A percentile compares a stretch with the other conserved stretches of the same genome.
Evolutionary conservation across 805 yeast species (phyloP).

Genomic region (Starmerella bombicola): DNA sequence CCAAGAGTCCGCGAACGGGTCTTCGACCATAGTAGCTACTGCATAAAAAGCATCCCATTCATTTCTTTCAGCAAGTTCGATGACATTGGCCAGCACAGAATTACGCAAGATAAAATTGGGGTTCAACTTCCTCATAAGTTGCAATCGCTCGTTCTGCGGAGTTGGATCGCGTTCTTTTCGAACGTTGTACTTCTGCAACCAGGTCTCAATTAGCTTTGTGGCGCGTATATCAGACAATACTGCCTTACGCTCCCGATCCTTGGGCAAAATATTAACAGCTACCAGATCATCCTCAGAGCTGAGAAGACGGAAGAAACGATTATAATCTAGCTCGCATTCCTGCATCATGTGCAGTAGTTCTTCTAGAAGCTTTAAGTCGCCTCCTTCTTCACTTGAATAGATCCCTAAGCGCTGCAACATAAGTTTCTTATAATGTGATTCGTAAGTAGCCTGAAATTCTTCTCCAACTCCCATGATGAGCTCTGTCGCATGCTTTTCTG

Average conservation of each 20-base stretch:
- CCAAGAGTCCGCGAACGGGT: constrained; percentile 57
- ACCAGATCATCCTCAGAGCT: constrained; percentile 29
- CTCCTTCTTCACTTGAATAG: constrained; percentile 27
- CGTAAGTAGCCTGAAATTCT: constrained; percentile 51
- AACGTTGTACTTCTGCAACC: constrained; percentile 41
- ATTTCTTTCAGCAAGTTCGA: constrained; percentile 41
- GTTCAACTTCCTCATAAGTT: constrained; percentile 39
- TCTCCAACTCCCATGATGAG: constrained; percentile 51
- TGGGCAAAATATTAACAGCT: constrained; percentile 26
- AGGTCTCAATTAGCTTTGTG: constrained; percentile 36
- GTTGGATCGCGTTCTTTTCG: constrained; percentile 34
- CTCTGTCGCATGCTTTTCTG: constrained; percentile 48
- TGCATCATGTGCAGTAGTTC: constrained; percentile 52
- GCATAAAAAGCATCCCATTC: constrained; percentile 45
- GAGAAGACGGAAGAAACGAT: constrained; percentile 57
- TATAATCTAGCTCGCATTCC: constrained; percentile 60
- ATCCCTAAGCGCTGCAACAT: constrained; percentile 65
- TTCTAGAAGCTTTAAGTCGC: constrained; percentile 34
- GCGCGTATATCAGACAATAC: constrained; percentile 27
- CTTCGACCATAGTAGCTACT: constrained; percentile 53
- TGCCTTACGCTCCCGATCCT: constrained; percentile 28
- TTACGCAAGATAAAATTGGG: constrained; percentile 75
- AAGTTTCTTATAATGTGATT: constrained; percentile 42
- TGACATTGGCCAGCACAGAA: constrained; percentile 79
- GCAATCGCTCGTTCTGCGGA: constrained; percentile 32